Conservation (phyloP, 306 rosid species). For the Comarum palustre region DNA sequence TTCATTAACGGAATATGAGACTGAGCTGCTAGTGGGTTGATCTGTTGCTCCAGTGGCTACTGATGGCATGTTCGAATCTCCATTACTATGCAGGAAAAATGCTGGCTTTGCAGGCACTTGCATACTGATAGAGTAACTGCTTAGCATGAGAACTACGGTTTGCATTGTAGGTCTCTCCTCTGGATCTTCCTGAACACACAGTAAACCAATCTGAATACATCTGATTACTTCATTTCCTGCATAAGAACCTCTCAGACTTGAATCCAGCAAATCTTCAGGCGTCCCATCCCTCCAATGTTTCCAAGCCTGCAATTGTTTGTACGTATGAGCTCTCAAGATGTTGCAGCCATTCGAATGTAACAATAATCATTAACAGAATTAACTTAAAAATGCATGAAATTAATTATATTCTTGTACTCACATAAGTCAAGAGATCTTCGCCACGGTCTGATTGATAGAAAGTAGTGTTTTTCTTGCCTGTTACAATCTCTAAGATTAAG, state of each 20-base stretch:
- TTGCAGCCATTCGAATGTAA: background rate
- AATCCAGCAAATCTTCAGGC: conserved; percentile 21
- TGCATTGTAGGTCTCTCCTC: conserved; percentile 31
- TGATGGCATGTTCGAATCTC: background rate
- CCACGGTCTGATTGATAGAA: conserved; percentile 20
- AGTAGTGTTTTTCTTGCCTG: conserved; percentile 19
- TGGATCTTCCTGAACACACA: conserved; percentile 36
- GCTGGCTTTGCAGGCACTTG: background rate
- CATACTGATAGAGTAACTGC: background rate
- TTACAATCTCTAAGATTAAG: conserved; percentile 26
- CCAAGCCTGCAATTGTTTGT: conserved; percentile 27
- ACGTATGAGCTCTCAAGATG: background rate
- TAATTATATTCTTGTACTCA: background rate
- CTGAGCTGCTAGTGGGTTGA: background rate
- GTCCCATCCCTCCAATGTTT: conserved; percentile 28
- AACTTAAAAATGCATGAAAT: no score
- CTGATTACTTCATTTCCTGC: conserved; percentile 27
- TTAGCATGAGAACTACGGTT: conserved; percentile 28
- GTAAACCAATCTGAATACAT: conserved; percentile 34
- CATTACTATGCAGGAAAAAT: background rate
- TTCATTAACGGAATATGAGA: background rate
- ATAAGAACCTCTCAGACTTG: conserved; percentile 14
- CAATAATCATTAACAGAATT: no score
- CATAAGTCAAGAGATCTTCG: conserved; percentile 26
- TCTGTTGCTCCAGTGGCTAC: background rate